Base-by-base conservation (phyloP, 1,284 basidiomycete species). In the Neotropicomus parvogracilis region DNA sequence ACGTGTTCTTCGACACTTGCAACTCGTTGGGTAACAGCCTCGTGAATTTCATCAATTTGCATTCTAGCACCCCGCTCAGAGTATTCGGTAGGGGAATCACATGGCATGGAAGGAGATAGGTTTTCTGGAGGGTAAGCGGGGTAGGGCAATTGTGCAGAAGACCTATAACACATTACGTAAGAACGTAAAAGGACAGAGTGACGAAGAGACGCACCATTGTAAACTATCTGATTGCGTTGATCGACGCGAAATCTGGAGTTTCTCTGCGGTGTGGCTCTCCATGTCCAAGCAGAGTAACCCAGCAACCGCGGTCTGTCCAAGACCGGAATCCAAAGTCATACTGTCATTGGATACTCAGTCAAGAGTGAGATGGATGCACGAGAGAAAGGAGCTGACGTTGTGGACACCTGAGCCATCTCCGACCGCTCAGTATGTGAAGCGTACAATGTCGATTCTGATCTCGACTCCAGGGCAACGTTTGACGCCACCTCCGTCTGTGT, bases 181-280 rank as follows among this genome's bases (percentile, higher is more conserved):
- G 31, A 16, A 4, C 3, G 24, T 17, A 28, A 6, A 26, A 13
- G 8, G 24, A 14, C 26, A 17, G n/a, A 6, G 17, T 12, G 27
- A 20, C 5, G 19, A 52, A 21, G 3, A n/a, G 24, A 39, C 40
- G 17, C 5, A 53, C 51, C 9, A 39, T n/a, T 20, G 39, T 17
- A 26, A 24, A 32, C 10, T 9, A 4, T 28, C 33, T 9, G 6
- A n/a, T 9, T 26, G 17, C 14, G 19, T 20, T n/a, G 28, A 19
- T 31, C 6, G 33, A 12, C 14, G 20, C 19, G 28, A 16, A 17
- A 3, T 21, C 27, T 14, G 13, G 2, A 27, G n/a, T 4, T 5
- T 17, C 37, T 35, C 37, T 11, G 6, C 4, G 3, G 28, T 33
- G 16, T 12, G n/a, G 10, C 10, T 14, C 14, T 24, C 14, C 13